These are phyloP conservation scores for Septoria linicola DNA, from an alignment of 2,329 filamentous ascomycete genomes.

Conservation along the genomic window DNA sequence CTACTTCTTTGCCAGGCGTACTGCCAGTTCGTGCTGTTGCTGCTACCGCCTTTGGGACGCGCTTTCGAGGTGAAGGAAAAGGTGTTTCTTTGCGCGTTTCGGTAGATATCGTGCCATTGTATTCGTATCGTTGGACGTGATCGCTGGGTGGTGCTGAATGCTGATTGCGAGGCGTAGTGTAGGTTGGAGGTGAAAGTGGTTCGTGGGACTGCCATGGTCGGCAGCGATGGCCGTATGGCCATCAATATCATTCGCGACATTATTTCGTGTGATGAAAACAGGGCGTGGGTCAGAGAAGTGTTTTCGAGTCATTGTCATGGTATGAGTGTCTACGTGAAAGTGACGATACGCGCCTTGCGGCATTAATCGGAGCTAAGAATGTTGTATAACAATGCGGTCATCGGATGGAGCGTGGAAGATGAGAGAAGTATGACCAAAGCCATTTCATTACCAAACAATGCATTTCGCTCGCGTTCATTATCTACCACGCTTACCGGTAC, in stretches of 20 bases:
- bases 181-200: neutral
- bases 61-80: neutral
- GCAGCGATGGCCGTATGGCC: constrained; percentile 3
- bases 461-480: too few species aligned
- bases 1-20: constrained; percentile 13
- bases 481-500: too few species aligned
- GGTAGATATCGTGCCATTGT: constrained; percentile 14
- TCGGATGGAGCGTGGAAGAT: too few species aligned
- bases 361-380: too few species aligned
- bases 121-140: constrained; percentile 4
- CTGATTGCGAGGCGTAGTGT: neutral
- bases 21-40: constrained; percentile 8
- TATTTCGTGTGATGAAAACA: constrained; percentile 7
- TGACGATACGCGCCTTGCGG: too few species aligned
- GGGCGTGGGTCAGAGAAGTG: too few species aligned
- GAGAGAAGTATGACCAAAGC: too few species aligned
- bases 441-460: too few species aligned
- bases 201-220: neutral
- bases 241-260: constrained; percentile 4
- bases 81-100: constrained; percentile 3
- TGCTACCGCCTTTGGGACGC: neutral
- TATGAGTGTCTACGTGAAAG: too few species aligned
- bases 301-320: too few species aligned
- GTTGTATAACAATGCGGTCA: too few species aligned
- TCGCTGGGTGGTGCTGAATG: neutral